Evolutionary conservation across 2,329 filamentous ascomycete species (phyloP).

Genomic region (Colletotrichum tanaceti): DNA sequence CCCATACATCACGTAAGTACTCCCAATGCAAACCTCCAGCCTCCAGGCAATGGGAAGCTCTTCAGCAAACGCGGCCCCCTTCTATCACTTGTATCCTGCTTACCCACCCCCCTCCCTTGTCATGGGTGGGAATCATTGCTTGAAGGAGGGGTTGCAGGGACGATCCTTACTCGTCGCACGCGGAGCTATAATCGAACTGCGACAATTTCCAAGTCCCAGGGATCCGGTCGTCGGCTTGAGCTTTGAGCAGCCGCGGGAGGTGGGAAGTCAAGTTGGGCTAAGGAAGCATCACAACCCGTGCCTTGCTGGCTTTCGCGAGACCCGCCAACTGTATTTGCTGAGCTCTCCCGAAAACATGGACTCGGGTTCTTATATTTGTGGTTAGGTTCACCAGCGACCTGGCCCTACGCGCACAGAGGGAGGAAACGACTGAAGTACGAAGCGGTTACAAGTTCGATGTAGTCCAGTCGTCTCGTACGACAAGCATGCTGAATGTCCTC

Average conservation of each 20-base stretch:
- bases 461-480: slow-evolving; percentile 23
- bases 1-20: neutral
- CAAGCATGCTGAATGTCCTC: neutral
- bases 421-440: neutral
- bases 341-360: slow-evolving; percentile 39
- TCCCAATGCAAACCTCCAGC: slow-evolving; percentile 27
- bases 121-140: slow-evolving; percentile 21
- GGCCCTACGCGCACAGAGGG: neutral
- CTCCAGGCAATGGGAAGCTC: slow-evolving; percentile 35
- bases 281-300: slow-evolving; percentile 23
- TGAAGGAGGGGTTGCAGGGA: slow-evolving; percentile 38
- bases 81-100: slow-evolving; percentile 35
- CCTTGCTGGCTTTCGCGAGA: slow-evolving; percentile 16
- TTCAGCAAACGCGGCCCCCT: slow-evolving; percentile 29
- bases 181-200: slow-evolving; percentile 33
- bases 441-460: neutral
- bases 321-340: neutral
- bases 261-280: slow-evolving; percentile 16
- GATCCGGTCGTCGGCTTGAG: slow-evolving; percentile 38
- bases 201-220: slow-evolving; percentile 33
- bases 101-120: slow-evolving; percentile 12
- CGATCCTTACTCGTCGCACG: slow-evolving; percentile 30
- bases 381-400: neutral
- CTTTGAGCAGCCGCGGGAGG: slow-evolving; percentile 16
- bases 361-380: slow-evolving; percentile 35